Conservation (phyloP, 257 asterid genomes). For the Solanum microdontum region DNA sequence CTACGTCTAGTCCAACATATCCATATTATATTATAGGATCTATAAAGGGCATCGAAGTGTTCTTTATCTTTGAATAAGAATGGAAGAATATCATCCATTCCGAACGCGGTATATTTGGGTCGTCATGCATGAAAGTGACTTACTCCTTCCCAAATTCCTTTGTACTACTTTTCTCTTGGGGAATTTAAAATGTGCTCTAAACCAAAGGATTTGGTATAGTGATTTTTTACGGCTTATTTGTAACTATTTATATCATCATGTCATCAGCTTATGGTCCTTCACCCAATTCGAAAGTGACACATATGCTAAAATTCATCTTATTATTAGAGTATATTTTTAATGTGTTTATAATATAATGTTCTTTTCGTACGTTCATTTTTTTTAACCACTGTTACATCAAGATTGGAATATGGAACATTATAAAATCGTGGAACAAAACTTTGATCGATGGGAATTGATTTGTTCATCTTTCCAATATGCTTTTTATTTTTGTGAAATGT, state of each 20-base stretch:
- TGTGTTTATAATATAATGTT: not conserved
- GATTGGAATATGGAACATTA: conserved; percentile 21
- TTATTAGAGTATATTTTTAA: not conserved
- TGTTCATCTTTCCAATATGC: not conserved
- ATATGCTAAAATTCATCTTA: conserved; percentile 5
- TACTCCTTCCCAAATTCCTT: conserved; percentile 11
- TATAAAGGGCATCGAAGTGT: not conserved
- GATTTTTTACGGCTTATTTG: conserved; percentile 5
- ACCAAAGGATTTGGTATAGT: conserved; percentile 19
- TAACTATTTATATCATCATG: conserved; percentile 1
- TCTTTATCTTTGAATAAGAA: not conserved
- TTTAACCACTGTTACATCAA: conserved; percentile 19
- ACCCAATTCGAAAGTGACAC: conserved; percentile 6
- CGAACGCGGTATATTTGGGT: not conserved
- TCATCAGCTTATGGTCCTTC: conserved; percentile 9
- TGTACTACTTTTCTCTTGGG: conserved; percentile 15
- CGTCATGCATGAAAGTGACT: conserved; percentile 25
- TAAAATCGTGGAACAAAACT: conserved; percentile 19
- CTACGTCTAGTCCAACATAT: not conserved
- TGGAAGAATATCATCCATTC: not conserved
- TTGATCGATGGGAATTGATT: conserved; percentile 6
- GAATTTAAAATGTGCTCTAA: conserved; percentile 34
- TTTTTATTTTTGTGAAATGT: conserved; percentile 23
- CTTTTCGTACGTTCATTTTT: not conserved
- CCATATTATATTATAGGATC: not conserved